A percentile compares a stretch with the other conserved stretches of the same genome.
Conservation (phyloP, 1,139 yeast genomes). For the Pichia terricola region DNA sequence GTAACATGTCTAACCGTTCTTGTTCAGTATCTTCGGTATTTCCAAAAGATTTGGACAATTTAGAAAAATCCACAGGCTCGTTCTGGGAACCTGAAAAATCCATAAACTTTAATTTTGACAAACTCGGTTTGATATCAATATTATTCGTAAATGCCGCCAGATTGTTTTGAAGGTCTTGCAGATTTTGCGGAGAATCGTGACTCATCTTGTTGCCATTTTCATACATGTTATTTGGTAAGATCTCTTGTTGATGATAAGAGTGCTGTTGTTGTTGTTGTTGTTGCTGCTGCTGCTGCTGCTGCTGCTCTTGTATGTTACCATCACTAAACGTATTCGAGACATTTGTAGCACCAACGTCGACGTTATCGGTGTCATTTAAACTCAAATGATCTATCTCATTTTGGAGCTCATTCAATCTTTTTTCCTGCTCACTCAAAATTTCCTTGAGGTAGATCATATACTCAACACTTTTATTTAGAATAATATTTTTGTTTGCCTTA, state of each 20-base stretch:
- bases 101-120: constrained; percentile 10
- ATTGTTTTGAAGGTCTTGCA: constrained; percentile 1
- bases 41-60: constrained; percentile 5
- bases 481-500: constrained; percentile 65
- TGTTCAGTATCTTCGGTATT: background rate
- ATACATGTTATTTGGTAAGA: too few species aligned
- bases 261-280: background rate
- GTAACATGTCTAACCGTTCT: background rate
- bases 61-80: constrained; percentile 9
- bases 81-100: constrained; percentile 7
- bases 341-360: background rate
- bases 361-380: background rate
- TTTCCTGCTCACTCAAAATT: constrained; percentile 34
- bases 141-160: constrained; percentile 8
- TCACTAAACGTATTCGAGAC: background rate
- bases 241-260: too few species aligned
- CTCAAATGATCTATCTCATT: constrained; percentile 7
- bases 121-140: constrained; percentile 1
- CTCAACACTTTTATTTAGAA: constrained; percentile 58
- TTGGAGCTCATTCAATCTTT: constrained; percentile 26
- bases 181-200: background rate
- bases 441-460: constrained; percentile 48
- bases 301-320: background rate
- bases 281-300: too few species aligned
- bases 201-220: background rate